These are phyloP conservation scores for Tetrastigma voinierianum DNA, from an alignment of 164 flowering plant genomes.

Conservation along the genomic window DNA sequence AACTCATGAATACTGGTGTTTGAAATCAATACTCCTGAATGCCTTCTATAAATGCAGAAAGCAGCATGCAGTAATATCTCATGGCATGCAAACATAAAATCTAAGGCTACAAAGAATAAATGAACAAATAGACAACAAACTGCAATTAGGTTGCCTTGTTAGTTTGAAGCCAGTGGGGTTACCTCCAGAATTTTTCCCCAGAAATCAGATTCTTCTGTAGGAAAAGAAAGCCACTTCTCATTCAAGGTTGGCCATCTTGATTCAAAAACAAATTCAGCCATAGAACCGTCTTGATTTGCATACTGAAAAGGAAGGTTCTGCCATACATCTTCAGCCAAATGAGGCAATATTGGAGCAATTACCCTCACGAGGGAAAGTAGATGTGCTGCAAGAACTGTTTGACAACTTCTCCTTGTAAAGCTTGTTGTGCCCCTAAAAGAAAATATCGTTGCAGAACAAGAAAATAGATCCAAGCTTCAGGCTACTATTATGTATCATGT, in stretches of 20 bases:
- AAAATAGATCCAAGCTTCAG: not conserved
- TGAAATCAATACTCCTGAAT: no score
- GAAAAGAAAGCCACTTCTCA: slow-evolving; percentile 61
- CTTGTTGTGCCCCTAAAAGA: slow-evolving; percentile 69
- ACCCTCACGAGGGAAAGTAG: slow-evolving; percentile 70
- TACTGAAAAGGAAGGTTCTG: slow-evolving; percentile 84
- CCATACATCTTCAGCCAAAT: slow-evolving; percentile 96
- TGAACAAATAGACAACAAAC: no score
- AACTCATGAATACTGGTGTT: no score
- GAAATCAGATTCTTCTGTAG: slow-evolving; percentile 59
- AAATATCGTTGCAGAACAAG: not conserved
- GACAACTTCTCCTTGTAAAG: slow-evolving; percentile 88
- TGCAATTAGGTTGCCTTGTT: not conserved
- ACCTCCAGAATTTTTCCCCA: slow-evolving; percentile 94
- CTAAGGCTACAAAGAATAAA: no score
- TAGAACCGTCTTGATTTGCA: slow-evolving; percentile 50
- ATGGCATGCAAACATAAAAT: no score
- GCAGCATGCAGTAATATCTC: no score
- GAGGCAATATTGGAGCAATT: slow-evolving; percentile 91
- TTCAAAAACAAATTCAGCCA: slow-evolving; percentile 81
- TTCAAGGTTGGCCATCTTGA: slow-evolving; percentile 77
- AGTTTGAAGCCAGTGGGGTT: slow-evolving; percentile 6
- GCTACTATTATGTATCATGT: no score
- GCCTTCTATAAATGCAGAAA: no score
- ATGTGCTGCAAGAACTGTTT: slow-evolving; percentile 91